Evolutionary conservation across 2,329 filamentous ascomycete genomes (phyloP), one percentile per base, ranked within the genome.

Genomic region (Cadophora luteo-olivacea): DNA sequence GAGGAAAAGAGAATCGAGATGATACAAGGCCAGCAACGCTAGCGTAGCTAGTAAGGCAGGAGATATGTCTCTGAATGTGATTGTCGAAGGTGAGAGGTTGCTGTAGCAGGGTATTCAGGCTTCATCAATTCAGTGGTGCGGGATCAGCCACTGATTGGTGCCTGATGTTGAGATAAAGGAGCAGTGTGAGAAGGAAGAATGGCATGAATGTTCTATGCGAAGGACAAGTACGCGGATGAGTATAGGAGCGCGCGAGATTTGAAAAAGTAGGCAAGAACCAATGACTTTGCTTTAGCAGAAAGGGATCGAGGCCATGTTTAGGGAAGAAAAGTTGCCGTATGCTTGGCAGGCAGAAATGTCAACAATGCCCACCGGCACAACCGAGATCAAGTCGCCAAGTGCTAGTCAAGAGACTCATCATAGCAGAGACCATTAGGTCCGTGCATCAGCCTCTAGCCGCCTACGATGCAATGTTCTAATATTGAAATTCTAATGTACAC

Each of bases 311-410:
- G 29, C 29, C 29, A 32, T 19, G 19, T 29, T 33, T 5, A 33
- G 22, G 24, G 8, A 45, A 8, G 24, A 14, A 1, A 22, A 61
- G 6, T 45, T 61, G 36, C 25, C 57, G 29, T 14, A 25, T 7
- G 22, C 36, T 33, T 11, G 25, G 60, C 11, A 22, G 19, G 41
- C 12, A 16, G 16, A 32, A 19, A 36, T 62, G 25, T 51, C 38
- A 62, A 51, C 41, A 62, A 62, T 32, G 25, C 60, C 24, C 9
- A n/a, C 12, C 11, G 22, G 45, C 25, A 32, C n/a, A 62, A 51
- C 24, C 41, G 60, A 62, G 41, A 49, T 24, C n/a, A n/a, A 58
- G 7, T 3, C 19, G 5, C 55, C n/a, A 25, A 24, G 38, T 1
- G 32, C 1, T 9, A 14, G 19, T 9, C 8, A 8, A 38, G 33